Conservation (phyloP, 2,329 filamentous ascomycete species). For the Botrytis fabae region DNA sequence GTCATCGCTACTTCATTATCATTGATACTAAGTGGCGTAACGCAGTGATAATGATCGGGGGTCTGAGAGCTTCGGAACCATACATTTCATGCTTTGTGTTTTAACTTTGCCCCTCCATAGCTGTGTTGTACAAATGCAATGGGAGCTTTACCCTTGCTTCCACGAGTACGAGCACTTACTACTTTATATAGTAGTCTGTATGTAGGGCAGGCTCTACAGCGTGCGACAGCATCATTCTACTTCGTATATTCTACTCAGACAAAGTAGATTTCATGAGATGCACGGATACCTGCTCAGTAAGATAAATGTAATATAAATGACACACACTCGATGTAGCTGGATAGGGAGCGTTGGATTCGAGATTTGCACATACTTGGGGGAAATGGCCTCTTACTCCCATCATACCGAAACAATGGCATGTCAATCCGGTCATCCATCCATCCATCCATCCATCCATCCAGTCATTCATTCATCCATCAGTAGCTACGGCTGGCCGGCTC, state of each 20-base stretch:
- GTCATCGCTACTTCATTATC: neutral
- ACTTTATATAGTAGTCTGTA: neutral
- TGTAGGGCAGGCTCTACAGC: neutral
- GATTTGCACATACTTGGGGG: neutral
- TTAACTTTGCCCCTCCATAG: conserved; percentile 7
- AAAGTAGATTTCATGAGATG: neutral
- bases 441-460: neutral
- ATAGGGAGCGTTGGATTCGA: neutral
- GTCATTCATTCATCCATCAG: neutral
- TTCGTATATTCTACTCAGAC: neutral
- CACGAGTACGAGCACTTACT: neutral
- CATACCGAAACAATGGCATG: neutral
- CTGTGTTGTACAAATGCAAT: conserved; percentile 18
- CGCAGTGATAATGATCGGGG: neutral
- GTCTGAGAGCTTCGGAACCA: conserved; percentile 3
- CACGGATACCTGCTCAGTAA: neutral
- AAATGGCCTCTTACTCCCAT: neutral
- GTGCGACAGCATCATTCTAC: neutral
- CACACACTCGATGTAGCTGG: neutral
- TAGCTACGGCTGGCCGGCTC: neutral
- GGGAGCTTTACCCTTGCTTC: neutral
- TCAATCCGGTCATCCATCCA: neutral
- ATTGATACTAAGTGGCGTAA: neutral
- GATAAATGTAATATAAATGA: neutral
- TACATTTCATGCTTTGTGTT: conserved; percentile 2